Base-by-base conservation (phyloP, 768 basidiomycete species). In the Tricholoma hemisulphureum region DNA sequence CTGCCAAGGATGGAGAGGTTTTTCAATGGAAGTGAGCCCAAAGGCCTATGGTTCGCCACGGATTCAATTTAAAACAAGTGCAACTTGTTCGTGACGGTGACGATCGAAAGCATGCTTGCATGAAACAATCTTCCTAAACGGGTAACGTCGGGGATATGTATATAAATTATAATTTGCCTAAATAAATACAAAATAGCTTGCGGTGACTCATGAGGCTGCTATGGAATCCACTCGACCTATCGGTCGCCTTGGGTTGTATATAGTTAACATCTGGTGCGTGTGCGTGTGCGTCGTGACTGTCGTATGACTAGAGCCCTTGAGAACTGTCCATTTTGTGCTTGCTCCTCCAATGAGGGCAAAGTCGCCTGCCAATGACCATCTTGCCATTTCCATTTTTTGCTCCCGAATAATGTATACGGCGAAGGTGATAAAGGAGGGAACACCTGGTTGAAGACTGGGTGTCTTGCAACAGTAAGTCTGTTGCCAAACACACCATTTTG, bases 401-500 rank as follows among this genome's bases (percentile, higher is more conserved):
- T 65, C 7, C 59, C 58, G 26, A 75, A 73, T n/a, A 65, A 54
- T 8, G 62, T 53, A 55, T 57, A 57, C 51, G 67, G 60, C 4
- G 59, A 59, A 16, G 56, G 51, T 66, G 46, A 29, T 29, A 76
- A 72, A 5, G 80, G 83, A 45, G 83, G 82, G 62, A 77, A 77
- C n/a, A 68, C 64, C 21, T 70, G 66, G 66, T 85, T 85, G 58
- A 79, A 75, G 23, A 71, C 72, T 2, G 76, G 73, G 60, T 82
- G 73, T 35, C 68, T 70, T 5, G 83, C 84, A 14, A 86, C 79
- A 2, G 79, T 77, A 21, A 85, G 77, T 28, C 72, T 73, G 49
- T 72, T 69, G 32, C 82, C 80, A 63, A 83, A 85, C 4, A 76
- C 80, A 13, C 77, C 71, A 63, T 86, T 79, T 67, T 87, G 85